Base-by-base conservation (phyloP, 1,284 basidiomycete species). In the Tremellales sp. region DNA sequence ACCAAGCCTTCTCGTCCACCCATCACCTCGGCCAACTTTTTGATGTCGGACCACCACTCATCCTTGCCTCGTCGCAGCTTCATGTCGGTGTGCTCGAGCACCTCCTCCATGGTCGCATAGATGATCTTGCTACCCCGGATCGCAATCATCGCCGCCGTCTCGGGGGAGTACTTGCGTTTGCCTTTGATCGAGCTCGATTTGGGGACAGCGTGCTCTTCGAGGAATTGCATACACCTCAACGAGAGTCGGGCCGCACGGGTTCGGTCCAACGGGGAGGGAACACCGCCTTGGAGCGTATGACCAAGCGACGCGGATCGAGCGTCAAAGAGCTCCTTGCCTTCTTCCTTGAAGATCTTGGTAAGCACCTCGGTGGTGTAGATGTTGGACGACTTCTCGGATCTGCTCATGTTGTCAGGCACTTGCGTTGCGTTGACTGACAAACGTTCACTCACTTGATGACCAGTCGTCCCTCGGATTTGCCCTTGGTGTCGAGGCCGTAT, bases 261-360 rank as follows among this genome's bases (percentile, higher is more conserved):
- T 49, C 94, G 87, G 75, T 98, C 95, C 56, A 89, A 79, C 0
- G 94, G 94, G 0, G 92, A 94, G 3, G 94, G 94, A 4, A 89
- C 84, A 5, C 91, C 91, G 16, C 94, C 94, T 69, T 99, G 94
- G 8, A 98, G 77, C 2, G 92, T 97, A 75, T 98, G 95, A 9
- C 95, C 94, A 18, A 99, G 82, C 3, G 87, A 85, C 14, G 94
- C 95, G 10, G 83, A 87, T 40, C 95, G 85, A 16, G 94, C 84
- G 74, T 98, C 95, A 66, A 97, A 98, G n/a, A 95, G 77, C 6
- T 78, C 68, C 14, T 83, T 82, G 35, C 94, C 94, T 73, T 98
- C 94, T 65, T 97, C 92, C 61, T 86, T 86, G 72, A 97, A 76
- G 76, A 99, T 94, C 70, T 89, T 88, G 56, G 86, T 94, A 60